Base-by-base conservation (phyloP, 1,139 yeast genomes). In the Fermentozyma sake region DNA sequence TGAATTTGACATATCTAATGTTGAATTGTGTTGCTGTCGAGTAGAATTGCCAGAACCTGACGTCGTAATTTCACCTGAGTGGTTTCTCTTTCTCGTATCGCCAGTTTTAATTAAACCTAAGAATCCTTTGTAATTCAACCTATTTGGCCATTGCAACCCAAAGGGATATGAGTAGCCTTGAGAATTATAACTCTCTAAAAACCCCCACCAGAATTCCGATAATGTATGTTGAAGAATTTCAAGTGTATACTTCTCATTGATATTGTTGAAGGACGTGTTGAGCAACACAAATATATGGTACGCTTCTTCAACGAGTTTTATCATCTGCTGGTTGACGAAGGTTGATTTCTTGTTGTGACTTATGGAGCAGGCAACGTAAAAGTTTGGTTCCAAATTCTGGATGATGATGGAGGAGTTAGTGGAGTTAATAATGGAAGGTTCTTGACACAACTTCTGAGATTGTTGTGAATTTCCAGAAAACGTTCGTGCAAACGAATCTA, bases 141-240 rank as follows among this genome's bases (percentile, higher is more conserved):
- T 42, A 40, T 58, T 61, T 8, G 65, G 58, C 72, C 72, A 65
- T n/a, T 39, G 38, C 9, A 58, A 44, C 4, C 46, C 48, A 4
- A 44, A 42, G 4, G 55, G 58, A 14, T 45, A 39, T 23, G 38
- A 40, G 29, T 46, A 46, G 18, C 44, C 40, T 31, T 50, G 55
- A 8, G 33, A 24, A 33, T 64, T 64, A 37, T 49, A 61, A 23
- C 39, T 44, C 1, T 24, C 22, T 8, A 61, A 17, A 30, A 62
- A 62, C 8, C 54, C 55, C 1, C 34, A 24, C 67, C 69, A 65
- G 33, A 44, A 59, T 17, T 46, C 49, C 4, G 23, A 26, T 11
- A 61, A 43, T 4, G 41, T 28, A 5, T 35, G 32, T 14, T 41
- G 35, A 12, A 60, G 36, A 1, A 42, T 36, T 0, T 42, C 46